These are phyloP conservation scores for Lactifluus volemus DNA, from an alignment of 768 basidiomycete species.

Conservation along the genomic window DNA sequence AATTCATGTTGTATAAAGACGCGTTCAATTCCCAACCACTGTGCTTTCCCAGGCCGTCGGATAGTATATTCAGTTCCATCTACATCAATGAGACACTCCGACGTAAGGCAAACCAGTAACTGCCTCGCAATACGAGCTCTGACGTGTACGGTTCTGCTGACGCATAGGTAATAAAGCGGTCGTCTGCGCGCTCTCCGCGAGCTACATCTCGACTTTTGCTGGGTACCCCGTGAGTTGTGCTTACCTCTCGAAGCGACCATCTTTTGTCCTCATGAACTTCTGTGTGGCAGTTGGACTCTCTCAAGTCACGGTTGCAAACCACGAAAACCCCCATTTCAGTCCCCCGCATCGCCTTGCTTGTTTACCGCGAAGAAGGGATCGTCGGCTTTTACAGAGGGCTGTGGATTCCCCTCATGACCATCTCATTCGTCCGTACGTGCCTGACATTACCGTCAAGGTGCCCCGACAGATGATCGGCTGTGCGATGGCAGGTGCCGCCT, in stretches of 20 bases:
- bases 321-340: slow-evolving; percentile 69
- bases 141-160: slow-evolving; percentile 4
- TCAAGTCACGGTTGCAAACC: slow-evolving; percentile 90
- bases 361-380: slow-evolving; percentile 80
- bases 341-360: slow-evolving; percentile 56
- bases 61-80: slow-evolving; percentile 16
- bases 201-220: slow-evolving; percentile 85
- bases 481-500: slow-evolving; percentile 59
- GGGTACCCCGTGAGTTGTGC: slow-evolving; percentile 66
- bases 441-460: not conserved
- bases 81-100: slow-evolving; percentile 19
- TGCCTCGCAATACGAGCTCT: not conserved
- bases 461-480: slow-evolving; percentile 8
- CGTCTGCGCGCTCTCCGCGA: slow-evolving; percentile 84
- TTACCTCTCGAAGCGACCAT: not conserved
- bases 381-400: slow-evolving; percentile 86
- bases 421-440: slow-evolving; percentile 88
- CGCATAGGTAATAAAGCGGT: slow-evolving; percentile 72
- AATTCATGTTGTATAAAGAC: not conserved
- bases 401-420: slow-evolving; percentile 90
- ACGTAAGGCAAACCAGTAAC: slow-evolving; percentile 6
- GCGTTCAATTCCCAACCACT: not conserved
- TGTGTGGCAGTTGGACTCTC: slow-evolving; percentile 65
- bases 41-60: slow-evolving; percentile 8
- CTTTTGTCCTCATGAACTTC: not conserved